Evolutionary conservation across 768 basidiomycete genomes (phyloP).

Genomic region (Pleurotus eryngii): DNA sequence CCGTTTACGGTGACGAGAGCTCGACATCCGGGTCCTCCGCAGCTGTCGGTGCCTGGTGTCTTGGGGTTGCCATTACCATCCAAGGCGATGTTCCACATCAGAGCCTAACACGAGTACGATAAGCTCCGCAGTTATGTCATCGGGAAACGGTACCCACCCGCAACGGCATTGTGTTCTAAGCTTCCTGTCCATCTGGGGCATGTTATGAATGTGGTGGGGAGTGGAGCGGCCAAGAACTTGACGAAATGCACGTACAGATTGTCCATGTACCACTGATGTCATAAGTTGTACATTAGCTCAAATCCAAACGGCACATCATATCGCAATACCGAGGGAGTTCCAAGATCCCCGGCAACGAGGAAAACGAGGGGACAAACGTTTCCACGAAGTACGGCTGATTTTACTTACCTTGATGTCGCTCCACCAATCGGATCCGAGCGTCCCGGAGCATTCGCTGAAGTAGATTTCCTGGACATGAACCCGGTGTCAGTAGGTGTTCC

Average conservation of each 20-base stretch:
- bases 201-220: not conserved
- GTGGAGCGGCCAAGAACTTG: not conserved
- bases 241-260: not conserved
- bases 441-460: slow-evolving; percentile 61
- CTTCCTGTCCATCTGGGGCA: slow-evolving; percentile 23
- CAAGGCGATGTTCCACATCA: slow-evolving; percentile 78
- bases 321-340: not conserved
- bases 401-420: slow-evolving; percentile 63
- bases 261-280: slow-evolving; percentile 8
- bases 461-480: not conserved
- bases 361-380: not conserved
- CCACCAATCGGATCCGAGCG: slow-evolving; percentile 74
- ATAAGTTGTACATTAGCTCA: not conserved
- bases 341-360: not conserved
- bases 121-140: too few species aligned
- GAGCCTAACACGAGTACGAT: slow-evolving; percentile 28
- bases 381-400: not conserved
- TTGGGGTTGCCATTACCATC: slow-evolving; percentile 61
- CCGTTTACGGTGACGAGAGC: slow-evolving; percentile 64
- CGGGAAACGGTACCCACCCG: not conserved
- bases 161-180: slow-evolving; percentile 32
- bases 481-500: not conserved
- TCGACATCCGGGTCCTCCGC: slow-evolving; percentile 59
- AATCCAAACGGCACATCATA: too few species aligned
- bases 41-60: slow-evolving; percentile 62